phyloP scores from a whole-genome alignment of 257 asterid species.

The Gentiana dahurica region DNA sequence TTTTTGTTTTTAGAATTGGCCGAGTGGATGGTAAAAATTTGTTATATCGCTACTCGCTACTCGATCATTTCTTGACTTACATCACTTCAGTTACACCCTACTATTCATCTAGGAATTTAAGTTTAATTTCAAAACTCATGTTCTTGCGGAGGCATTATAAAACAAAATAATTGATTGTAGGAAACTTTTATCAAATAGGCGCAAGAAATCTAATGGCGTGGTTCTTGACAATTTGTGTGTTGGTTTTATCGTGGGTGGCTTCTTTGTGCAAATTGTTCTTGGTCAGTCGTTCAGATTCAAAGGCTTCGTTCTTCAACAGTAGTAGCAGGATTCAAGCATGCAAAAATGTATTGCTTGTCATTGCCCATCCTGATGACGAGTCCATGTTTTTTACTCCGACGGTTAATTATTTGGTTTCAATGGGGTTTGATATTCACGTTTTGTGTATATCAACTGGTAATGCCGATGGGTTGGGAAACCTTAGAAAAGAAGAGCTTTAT shows the following conservation, averaged over 20 bases:
- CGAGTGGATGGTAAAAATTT: too few relatives aligned
- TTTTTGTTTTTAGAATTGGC: too few relatives aligned
- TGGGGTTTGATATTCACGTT: slow-evolving; percentile 54
- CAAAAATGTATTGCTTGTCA: slow-evolving; percentile 66
- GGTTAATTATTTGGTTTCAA: slow-evolving; percentile 49
- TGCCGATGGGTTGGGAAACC: slow-evolving; percentile 68
- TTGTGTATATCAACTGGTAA: slow-evolving; percentile 86
- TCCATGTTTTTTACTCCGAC: slow-evolving; percentile 92
- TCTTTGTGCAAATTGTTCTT: slow-evolving; percentile 5
- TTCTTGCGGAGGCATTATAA: too few relatives aligned
- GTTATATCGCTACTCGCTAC: too few relatives aligned
- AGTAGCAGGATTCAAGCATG: slow-evolving; percentile 25
- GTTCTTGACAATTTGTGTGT: neutral
- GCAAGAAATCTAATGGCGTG: slow-evolving; percentile 5
- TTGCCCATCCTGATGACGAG: slow-evolving; percentile 95
- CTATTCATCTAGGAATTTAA: too few relatives aligned
- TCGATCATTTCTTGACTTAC: too few relatives aligned
- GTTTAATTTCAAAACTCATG: too few relatives aligned
- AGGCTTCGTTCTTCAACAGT: slow-evolving; percentile 7
- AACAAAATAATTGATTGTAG: too few relatives aligned
- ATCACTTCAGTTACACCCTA: too few relatives aligned
- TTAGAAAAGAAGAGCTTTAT: slow-evolving; percentile 72
- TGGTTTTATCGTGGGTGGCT: slow-evolving; percentile 4
- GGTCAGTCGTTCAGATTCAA: neutral
- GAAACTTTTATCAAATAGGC: too few relatives aligned